Conservation (phyloP, 805 yeast species). For the Teunomyces atbi region DNA sequence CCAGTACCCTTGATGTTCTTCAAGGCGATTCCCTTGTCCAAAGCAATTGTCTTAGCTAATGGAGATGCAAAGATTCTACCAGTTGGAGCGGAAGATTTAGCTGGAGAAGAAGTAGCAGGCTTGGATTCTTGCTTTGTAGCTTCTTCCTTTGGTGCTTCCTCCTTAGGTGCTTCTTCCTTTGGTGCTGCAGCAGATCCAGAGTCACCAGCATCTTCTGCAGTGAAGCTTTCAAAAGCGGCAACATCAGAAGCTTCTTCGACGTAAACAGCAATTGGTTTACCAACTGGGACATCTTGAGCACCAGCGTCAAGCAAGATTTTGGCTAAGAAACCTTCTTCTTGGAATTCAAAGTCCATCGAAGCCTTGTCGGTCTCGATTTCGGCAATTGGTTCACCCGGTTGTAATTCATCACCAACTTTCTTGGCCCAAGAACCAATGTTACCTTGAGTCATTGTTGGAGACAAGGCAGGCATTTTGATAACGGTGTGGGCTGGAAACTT, state of each 20-base stretch:
- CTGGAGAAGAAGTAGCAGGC: constrained; percentile 19
- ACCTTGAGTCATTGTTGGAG: constrained; percentile 99
- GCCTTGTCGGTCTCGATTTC: constrained; percentile 98
- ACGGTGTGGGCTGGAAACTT: constrained; percentile 80
- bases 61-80: constrained; percentile 93
- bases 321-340: constrained; percentile 92
- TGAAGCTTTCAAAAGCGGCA: constrained; percentile 82
- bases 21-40: constrained; percentile 86
- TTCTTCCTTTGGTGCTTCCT: constrained; percentile 35
- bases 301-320: constrained; percentile 83
- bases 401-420: constrained; percentile 79
- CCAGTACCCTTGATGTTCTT: constrained; percentile 89
- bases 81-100: constrained; percentile 34
- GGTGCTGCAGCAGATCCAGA: constrained; percentile 11
- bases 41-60: constrained; percentile 86
- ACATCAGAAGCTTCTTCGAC: constrained; percentile 87
- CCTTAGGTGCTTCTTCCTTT: constrained; percentile 31
- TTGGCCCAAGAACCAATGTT: constrained; percentile 88
- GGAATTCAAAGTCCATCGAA: constrained; percentile 96
- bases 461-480: constrained; percentile 96
- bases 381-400: constrained; percentile 93
- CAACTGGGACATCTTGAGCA: constrained; percentile 86
- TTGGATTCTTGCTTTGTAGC: constrained; percentile 16
- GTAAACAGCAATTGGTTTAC: constrained; percentile 94
- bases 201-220: constrained; percentile 75